Conservation (phyloP, 352 stramenopile species). For the Globisporangium emineosum region DNA sequence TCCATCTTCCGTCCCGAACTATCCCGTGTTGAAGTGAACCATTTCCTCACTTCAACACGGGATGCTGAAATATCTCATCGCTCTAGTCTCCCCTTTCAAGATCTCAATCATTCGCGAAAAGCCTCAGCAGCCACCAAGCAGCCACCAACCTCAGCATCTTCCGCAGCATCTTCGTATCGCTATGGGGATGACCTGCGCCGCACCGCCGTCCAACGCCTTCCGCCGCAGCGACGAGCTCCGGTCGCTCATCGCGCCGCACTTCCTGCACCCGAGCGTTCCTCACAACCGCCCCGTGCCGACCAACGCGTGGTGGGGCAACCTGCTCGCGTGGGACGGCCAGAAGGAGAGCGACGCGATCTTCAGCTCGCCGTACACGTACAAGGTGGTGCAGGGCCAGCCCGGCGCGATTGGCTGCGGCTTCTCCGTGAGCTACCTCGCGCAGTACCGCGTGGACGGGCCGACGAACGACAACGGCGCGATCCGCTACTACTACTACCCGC, state of each 20-base stretch:
- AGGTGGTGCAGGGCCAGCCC: slow-evolving; percentile 32
- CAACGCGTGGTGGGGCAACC: slow-evolving; percentile 85
- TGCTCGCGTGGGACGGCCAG: slow-evolving; percentile 53
- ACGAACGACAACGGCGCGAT: slow-evolving; percentile 79
- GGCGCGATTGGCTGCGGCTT: slow-evolving; percentile 43
- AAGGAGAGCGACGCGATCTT: slow-evolving; percentile 75
- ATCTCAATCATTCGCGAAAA: not conserved
- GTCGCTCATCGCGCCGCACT: slow-evolving; percentile 47
- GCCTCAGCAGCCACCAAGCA: not conserved
- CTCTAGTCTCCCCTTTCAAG: not conserved
- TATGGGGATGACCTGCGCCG: slow-evolving; percentile 18
- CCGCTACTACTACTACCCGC: slow-evolving; percentile 81
- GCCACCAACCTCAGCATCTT: not conserved
- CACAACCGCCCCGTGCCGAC: slow-evolving; percentile 51
- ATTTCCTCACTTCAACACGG: too few relatives aligned
- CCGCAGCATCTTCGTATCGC: not conserved
- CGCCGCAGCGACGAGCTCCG: slow-evolving; percentile 42
- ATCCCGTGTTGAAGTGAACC: too few relatives aligned
- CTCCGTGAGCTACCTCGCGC: slow-evolving; percentile 63
- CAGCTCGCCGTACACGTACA: slow-evolving; percentile 67
- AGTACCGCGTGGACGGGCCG: slow-evolving; percentile 67
- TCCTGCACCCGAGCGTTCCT: slow-evolving; percentile 26
- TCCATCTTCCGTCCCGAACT: too few relatives aligned
- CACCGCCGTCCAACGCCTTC: slow-evolving; percentile 41
- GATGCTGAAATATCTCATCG: not conserved